A percentile compares a stretch with the other conserved stretches of the same genome.
Conservation (phyloP, 1,139 yeast genomes). For the Geotrichum candidum region DNA sequence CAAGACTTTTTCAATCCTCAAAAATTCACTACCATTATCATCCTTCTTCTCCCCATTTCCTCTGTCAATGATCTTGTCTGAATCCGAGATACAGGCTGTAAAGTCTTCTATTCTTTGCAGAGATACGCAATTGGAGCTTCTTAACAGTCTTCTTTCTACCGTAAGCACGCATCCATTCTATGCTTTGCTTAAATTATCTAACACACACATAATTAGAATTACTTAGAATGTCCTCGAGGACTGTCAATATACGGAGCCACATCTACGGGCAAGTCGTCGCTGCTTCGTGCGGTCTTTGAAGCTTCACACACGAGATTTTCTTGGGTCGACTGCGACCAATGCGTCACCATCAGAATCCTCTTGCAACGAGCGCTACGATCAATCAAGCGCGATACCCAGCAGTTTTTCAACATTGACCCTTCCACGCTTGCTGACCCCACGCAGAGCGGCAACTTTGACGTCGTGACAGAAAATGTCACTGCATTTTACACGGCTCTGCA, state of each 20-base stretch:
- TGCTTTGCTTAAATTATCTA: not conserved
- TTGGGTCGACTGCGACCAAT: slow-evolving; percentile 35
- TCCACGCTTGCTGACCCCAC: not conserved
- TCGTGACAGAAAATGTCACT: slow-evolving; percentile 44
- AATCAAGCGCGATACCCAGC: slow-evolving; percentile 22
- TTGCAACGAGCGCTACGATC: slow-evolving; percentile 34
- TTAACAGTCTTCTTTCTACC: slow-evolving; percentile 15
- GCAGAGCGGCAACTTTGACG: slow-evolving; percentile 18
- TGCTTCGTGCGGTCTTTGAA: slow-evolving; percentile 24
- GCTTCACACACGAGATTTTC: slow-evolving; percentile 20
- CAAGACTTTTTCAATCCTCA: not conserved
- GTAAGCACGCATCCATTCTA: not conserved
- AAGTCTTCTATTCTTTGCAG: slow-evolving; percentile 12
- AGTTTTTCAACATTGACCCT: slow-evolving; percentile 1
- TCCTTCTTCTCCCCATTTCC: not conserved
- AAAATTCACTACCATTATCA: not conserved
- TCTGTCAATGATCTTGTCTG: not conserved
- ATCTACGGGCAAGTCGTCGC: slow-evolving; percentile 32
- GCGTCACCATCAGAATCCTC: slow-evolving; percentile 34
- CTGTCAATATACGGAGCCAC: slow-evolving; percentile 34
- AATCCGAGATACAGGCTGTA: not conserved
- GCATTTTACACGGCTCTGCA: slow-evolving; percentile 43
- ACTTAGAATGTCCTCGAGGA: slow-evolving; percentile 26
- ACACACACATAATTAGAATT: slow-evolving; percentile 10
- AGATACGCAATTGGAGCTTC: slow-evolving; percentile 16